A percentile compares a stretch with the other conserved stretches of the same genome.
These are phyloP conservation scores for Raddia distichophylla DNA, from an alignment of 176 grass and related monocot genomes.

Conservation along the genomic window DNA sequence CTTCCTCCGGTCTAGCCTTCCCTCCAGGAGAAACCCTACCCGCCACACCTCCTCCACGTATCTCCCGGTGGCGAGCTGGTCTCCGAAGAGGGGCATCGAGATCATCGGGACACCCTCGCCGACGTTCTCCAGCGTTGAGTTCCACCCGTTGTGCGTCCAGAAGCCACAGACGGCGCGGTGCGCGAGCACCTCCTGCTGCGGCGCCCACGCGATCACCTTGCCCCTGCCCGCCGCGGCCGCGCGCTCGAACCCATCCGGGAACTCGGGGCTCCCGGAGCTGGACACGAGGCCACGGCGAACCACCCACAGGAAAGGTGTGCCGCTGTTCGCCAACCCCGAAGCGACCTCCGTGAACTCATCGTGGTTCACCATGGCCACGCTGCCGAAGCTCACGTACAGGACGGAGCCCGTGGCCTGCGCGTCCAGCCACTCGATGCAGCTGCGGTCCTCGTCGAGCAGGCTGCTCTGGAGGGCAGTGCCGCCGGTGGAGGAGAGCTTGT, in stretches of 20 bases:
- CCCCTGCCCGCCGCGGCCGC: neutral
- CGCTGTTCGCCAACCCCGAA: slow-evolving; percentile 27
- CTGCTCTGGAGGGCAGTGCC: neutral
- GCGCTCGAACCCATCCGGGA: neutral
- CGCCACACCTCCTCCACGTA: slow-evolving; percentile 19
- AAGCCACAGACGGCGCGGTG: slow-evolving; percentile 33
- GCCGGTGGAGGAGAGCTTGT: slow-evolving; percentile 1
- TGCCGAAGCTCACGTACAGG: slow-evolving; percentile 51
- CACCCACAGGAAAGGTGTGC: slow-evolving; percentile 37
- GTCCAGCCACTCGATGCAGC: slow-evolving; percentile 46
- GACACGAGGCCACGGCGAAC: neutral
- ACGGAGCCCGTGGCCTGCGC: neutral
- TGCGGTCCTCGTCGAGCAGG: slow-evolving; percentile 5
- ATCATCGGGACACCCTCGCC: slow-evolving; percentile 38
- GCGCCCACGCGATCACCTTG: slow-evolving; percentile 38
- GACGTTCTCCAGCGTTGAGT: slow-evolving; percentile 47
- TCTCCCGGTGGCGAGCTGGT: slow-evolving; percentile 1
- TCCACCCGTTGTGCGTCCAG: slow-evolving; percentile 51
- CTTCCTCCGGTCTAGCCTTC: neutral
- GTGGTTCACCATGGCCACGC: neutral
- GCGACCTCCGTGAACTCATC: slow-evolving; percentile 7
- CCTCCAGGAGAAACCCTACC: slow-evolving; percentile 16
- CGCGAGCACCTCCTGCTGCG: slow-evolving; percentile 35
- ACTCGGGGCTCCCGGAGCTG: neutral
- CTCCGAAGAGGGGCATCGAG: slow-evolving; percentile 8